Evolutionary conservation across 768 basidiomycete genomes (phyloP).

Genomic region (Mrakia hoshinonis): DNA sequence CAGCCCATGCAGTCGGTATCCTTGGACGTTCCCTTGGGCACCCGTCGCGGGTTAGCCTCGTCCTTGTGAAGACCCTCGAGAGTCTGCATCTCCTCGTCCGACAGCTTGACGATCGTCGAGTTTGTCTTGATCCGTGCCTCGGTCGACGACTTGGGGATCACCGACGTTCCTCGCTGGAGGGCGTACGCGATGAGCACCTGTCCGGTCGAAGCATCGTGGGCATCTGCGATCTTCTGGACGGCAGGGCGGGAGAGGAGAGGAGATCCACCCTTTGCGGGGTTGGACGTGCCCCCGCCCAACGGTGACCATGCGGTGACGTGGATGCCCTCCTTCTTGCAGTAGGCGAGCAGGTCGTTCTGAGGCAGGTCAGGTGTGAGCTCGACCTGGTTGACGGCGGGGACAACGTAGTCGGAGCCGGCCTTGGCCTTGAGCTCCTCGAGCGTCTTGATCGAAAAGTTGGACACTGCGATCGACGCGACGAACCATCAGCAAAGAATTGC

Average conservation of each 20-base stretch:
- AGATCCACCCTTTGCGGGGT: constrained; percentile 11
- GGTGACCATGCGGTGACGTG: constrained; percentile 33
- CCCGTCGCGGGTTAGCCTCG: not conserved
- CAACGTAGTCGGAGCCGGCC: not conserved
- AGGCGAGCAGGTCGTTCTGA: constrained; percentile 9
- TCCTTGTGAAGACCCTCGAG: constrained; percentile 1
- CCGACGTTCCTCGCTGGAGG: constrained; percentile 46
- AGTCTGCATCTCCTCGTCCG: constrained; percentile 27
- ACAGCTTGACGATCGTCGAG: constrained; percentile 26
- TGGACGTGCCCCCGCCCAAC: constrained; percentile 8
- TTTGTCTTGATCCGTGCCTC: constrained; percentile 46
- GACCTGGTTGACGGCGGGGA: constrained; percentile 28
- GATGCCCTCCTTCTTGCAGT: constrained; percentile 36
- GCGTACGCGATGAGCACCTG: constrained; percentile 81
- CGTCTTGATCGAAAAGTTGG: constrained; percentile 16
- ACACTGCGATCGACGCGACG: not conserved
- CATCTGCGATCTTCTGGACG: constrained; percentile 56
- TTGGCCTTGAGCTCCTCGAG: constrained; percentile 11
- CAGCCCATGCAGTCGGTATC: constrained; percentile 39
- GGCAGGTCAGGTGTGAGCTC: constrained; percentile 26
- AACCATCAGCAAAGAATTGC: not conserved
- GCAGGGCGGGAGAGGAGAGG: constrained; percentile 42
- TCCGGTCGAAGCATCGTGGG: constrained; percentile 58
- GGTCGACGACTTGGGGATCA: constrained; percentile 72
- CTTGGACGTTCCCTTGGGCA: constrained; percentile 3